Evolutionary conservation across 2,329 filamentous ascomycete genomes (phyloP).

Genomic region (Ophiostoma piceae): DNA sequence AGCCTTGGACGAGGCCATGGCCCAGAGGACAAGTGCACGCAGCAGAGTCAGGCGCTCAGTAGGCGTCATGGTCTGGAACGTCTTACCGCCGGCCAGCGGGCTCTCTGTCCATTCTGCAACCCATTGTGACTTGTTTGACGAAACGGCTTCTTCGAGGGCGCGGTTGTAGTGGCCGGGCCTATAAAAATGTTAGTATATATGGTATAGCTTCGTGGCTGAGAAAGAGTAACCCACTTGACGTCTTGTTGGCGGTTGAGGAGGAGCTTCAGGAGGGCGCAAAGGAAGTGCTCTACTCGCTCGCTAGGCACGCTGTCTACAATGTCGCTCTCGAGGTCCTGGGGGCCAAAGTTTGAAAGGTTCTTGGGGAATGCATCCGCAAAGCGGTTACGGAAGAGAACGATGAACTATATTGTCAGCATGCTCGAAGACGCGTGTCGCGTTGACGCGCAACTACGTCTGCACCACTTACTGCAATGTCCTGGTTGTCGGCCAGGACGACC

Average conservation of each 20-base stretch:
- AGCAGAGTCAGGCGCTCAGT: slow-evolving; percentile 79
- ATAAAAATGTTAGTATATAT: slow-evolving; percentile 14
- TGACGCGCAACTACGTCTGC: not conserved
- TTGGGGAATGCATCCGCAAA: slow-evolving; percentile 87
- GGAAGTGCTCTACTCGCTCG: slow-evolving; percentile 76
- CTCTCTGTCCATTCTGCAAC: slow-evolving; percentile 77
- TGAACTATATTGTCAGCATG: slow-evolving; percentile 59
- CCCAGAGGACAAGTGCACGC: slow-evolving; percentile 79
- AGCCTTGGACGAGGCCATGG: slow-evolving; percentile 78
- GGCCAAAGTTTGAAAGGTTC: slow-evolving; percentile 82
- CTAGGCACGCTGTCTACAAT: slow-evolving; percentile 72
- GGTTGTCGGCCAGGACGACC: slow-evolving; percentile 82
- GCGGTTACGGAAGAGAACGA: slow-evolving; percentile 95
- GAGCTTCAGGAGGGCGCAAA: slow-evolving; percentile 83
- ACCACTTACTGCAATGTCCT: slow-evolving; percentile 76
- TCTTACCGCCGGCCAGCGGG: slow-evolving; percentile 72
- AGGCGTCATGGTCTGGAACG: slow-evolving; percentile 76
- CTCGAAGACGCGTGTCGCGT: slow-evolving; percentile 23
- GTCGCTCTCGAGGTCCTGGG: slow-evolving; percentile 89
- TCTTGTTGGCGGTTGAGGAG: slow-evolving; percentile 97
- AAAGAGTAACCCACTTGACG: slow-evolving; percentile 68
- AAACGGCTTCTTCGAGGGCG: slow-evolving; percentile 87
- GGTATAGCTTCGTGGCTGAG: slow-evolving; percentile 38
- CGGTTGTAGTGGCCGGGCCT: slow-evolving; percentile 90
- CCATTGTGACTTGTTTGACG: slow-evolving; percentile 84